Evolutionary conservation across 768 basidiomycete genomes (phyloP).

Genomic region (Trichaptum fuscoviolaceum): DNA sequence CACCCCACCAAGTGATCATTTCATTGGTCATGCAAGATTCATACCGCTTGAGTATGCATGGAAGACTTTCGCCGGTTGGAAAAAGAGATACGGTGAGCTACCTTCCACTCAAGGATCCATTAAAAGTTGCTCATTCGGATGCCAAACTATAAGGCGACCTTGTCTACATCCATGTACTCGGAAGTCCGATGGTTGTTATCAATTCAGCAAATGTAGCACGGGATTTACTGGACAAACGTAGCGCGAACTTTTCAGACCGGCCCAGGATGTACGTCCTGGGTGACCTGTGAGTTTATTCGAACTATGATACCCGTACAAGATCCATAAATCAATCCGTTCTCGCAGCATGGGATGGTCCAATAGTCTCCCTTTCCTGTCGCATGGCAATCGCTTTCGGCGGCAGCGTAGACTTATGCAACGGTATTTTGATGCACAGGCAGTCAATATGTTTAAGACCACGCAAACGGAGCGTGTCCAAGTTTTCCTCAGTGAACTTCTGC

Average conservation of each 20-base stretch:
- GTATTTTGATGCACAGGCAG: background rate
- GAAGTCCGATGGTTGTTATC: conserved; percentile 11
- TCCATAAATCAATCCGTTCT: too few relatives aligned
- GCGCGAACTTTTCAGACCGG: conserved; percentile 13
- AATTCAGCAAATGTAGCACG: conserved; percentile 10
- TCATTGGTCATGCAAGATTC: conserved; percentile 27
- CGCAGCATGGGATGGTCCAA: conserved; percentile 7
- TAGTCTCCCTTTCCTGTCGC: background rate
- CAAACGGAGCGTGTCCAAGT: background rate
- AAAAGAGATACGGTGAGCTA: conserved; percentile 21
- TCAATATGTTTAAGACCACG: background rate
- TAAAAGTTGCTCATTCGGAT: background rate
- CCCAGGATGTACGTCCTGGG: conserved; percentile 4
- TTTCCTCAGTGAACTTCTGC: background rate
- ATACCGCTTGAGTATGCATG: conserved; percentile 20
- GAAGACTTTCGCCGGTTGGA: conserved; percentile 22
- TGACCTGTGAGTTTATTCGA: conserved; percentile 10
- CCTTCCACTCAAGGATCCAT: background rate
- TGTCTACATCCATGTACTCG: conserved; percentile 12
- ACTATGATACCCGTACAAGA: conserved; percentile 1
- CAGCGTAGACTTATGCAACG: background rate
- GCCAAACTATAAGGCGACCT: conserved; percentile 11
- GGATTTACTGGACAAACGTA: conserved; percentile 13
- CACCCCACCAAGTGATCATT: conserved; percentile 22
- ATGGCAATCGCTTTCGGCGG: background rate